Conservation (phyloP, 306 rosid genomes). For the peach (Prunus persica) region DNA sequence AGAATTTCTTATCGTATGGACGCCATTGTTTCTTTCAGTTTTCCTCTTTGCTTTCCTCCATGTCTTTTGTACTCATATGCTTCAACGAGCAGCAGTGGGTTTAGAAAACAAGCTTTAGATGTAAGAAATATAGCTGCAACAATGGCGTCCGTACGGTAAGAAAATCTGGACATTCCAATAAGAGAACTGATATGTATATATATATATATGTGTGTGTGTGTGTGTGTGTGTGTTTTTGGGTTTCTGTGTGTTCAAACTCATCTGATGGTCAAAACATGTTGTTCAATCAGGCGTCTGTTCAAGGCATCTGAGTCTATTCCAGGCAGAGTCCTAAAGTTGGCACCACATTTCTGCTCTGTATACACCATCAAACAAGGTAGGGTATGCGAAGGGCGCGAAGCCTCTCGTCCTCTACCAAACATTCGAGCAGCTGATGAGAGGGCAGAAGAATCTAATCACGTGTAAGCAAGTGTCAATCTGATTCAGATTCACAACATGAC, state of each 20-base stretch:
- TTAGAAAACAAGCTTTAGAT: too few relatives aligned
- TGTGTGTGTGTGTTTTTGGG: neutral
- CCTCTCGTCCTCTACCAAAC: slow-evolving; percentile 12
- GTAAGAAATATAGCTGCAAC: too few relatives aligned
- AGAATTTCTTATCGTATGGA: too few relatives aligned
- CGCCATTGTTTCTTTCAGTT: too few relatives aligned
- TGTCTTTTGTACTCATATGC: too few relatives aligned
- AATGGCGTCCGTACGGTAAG: too few relatives aligned
- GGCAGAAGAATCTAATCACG: neutral
- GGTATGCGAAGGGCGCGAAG: slow-evolving; percentile 11
- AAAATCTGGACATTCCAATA: too few relatives aligned
- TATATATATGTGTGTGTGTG: neutral
- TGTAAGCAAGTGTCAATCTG: neutral
- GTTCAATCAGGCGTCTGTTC: slow-evolving; percentile 28
- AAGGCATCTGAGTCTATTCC: slow-evolving; percentile 24
- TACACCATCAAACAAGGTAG: slow-evolving; percentile 35
- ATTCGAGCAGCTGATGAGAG: neutral
- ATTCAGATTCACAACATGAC: neutral
- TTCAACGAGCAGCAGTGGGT: too few relatives aligned
- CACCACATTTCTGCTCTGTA: slow-evolving; percentile 33
- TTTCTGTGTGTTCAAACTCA: neutral
- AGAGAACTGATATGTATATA: neutral
- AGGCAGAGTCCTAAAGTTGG: slow-evolving; percentile 31
- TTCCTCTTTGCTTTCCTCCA: too few relatives aligned
- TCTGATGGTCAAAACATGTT: neutral